Evolutionary conservation across 2,329 filamentous ascomycete species (phyloP).

Genomic region (Alternaria gaisen): DNA sequence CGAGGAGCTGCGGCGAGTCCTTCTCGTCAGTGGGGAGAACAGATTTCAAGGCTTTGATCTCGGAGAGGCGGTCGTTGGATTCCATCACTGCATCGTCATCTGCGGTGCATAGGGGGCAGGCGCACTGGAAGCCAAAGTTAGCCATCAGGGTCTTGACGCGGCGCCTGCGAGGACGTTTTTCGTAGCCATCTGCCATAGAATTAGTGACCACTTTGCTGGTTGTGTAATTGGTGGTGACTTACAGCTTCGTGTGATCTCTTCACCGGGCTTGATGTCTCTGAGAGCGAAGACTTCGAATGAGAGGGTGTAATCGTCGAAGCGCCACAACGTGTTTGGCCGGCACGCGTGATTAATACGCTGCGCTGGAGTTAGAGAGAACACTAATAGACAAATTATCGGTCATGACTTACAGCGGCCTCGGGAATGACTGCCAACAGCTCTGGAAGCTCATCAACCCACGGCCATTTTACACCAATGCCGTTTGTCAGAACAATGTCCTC

Average conservation of each 20-base stretch:
- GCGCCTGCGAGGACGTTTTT: constrained; percentile 20
- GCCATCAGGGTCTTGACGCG: constrained; percentile 31
- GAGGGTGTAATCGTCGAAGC: constrained; percentile 42
- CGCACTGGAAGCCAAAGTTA: constrained; percentile 44
- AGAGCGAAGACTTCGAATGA: constrained; percentile 41
- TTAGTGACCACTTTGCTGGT: background rate
- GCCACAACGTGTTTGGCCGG: constrained; percentile 45
- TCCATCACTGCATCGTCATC: constrained; percentile 17
- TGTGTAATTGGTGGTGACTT: background rate
- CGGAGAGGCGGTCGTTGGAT: constrained; percentile 38
- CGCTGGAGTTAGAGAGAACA: constrained; percentile 8
- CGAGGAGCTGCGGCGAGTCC: constrained; percentile 33
- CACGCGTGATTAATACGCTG: constrained; percentile 50
- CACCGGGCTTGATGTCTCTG: constrained; percentile 35
- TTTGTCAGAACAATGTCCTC: constrained; percentile 40
- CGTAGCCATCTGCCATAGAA: constrained; percentile 36
- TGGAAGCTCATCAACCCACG: constrained; percentile 31
- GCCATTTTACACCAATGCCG: constrained; percentile 31
- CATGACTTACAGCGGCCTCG: constrained; percentile 40
- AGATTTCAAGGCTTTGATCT: constrained; percentile 38
- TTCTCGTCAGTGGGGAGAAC: constrained; percentile 31
- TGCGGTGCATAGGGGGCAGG: constrained; percentile 41
- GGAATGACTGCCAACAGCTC: constrained; percentile 36
- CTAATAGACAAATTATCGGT: background rate
- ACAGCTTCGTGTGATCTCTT: constrained; percentile 46